Conservation (phyloP, 2,329 filamentous ascomycete genomes). For the Stagonosporopsis vannaccii region DNA sequence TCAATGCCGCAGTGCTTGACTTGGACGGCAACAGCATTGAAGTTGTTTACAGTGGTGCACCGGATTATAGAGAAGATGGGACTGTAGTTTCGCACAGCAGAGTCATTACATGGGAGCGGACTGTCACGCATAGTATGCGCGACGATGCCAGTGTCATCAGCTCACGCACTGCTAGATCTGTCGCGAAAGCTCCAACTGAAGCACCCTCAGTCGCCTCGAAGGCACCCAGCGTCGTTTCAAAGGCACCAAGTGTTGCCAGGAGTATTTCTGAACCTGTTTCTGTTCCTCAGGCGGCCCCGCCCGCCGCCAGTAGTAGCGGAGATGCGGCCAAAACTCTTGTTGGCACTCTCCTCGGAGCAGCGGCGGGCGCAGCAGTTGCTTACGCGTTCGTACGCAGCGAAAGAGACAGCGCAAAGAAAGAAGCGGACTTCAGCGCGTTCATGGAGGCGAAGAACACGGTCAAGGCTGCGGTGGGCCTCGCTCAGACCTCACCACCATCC, state of each 20-base stretch:
- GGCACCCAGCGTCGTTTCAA: constrained; percentile 23
- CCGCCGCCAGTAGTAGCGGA: constrained; percentile 48
- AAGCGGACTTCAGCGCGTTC: constrained; percentile 50
- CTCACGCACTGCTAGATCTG: constrained; percentile 34
- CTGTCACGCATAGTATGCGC: constrained; percentile 39
- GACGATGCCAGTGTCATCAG: constrained; percentile 44
- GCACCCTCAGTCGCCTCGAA: constrained; percentile 32
- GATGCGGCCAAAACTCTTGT: constrained; percentile 70
- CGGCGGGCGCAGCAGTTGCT: constrained; percentile 76
- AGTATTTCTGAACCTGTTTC: constrained; percentile 44
- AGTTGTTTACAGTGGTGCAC: constrained; percentile 67
- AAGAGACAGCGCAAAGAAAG: constrained; percentile 54
- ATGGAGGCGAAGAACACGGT: constrained; percentile 42
- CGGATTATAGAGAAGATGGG: constrained; percentile 48
- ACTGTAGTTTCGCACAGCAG: constrained; percentile 53
- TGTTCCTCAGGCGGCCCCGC: constrained; percentile 33
- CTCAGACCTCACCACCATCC: constrained; percentile 41
- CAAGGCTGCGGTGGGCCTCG: constrained; percentile 38
- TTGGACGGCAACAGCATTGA: constrained; percentile 86
- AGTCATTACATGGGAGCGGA: constrained; percentile 53
- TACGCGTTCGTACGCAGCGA: constrained; percentile 76
- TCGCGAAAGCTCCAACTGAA: constrained; percentile 34
- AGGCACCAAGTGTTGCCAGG: constrained; percentile 36
- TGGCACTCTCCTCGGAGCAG: constrained; percentile 79
- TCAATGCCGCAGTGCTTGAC: constrained; percentile 73